Conservation (phyloP, 129 eudicot genomes). For the Tagetes patula region DNA sequence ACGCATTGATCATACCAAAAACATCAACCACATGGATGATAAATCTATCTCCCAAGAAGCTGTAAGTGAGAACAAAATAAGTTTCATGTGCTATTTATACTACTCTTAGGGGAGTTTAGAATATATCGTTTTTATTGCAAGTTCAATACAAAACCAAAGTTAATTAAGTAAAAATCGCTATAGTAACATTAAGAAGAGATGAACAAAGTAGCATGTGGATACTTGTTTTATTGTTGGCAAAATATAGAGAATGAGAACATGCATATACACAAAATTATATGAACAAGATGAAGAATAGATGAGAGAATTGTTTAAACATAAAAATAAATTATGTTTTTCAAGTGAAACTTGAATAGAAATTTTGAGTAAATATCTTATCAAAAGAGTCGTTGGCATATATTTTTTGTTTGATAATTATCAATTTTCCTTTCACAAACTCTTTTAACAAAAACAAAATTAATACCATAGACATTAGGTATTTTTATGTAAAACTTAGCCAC, state of each 20-base stretch:
- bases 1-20: background rate
- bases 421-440: too few relatives aligned
- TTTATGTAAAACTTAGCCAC: too few relatives aligned
- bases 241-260: too few relatives aligned
- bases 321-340: background rate
- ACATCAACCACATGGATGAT: constrained; percentile 17
- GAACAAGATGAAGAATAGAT: background rate
- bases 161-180: background rate
- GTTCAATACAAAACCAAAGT: background rate
- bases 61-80: constrained; percentile 43
- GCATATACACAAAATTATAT: too few relatives aligned
- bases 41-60: constrained; percentile 58
- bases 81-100: background rate
- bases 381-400: background rate
- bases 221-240: too few relatives aligned
- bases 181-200: background rate
- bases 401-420: too few relatives aligned
- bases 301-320: background rate
- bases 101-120: background rate
- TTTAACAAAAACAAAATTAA: too few relatives aligned
- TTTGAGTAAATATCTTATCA: background rate
- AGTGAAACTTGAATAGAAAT: background rate
- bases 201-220: too few relatives aligned
- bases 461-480: too few relatives aligned
- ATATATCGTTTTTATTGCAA: too few relatives aligned